Evolutionary conservation across 805 yeast genomes (phyloP), one percentile per base, ranked within the genome.

Genomic region (Myxozyma neglecta): DNA sequence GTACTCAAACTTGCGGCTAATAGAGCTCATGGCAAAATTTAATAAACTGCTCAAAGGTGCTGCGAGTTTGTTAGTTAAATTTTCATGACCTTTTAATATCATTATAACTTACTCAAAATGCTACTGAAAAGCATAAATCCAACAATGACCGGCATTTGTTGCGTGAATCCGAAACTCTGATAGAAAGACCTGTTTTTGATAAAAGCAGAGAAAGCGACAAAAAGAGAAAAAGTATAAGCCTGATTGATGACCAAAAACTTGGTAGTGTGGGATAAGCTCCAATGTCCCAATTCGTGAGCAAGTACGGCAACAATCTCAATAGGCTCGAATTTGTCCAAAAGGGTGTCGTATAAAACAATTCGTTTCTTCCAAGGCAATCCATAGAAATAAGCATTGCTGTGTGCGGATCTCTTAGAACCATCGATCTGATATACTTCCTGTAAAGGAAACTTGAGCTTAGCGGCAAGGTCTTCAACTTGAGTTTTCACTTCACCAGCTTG

Each of bases 241-340:
- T 90, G 92, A 51, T 84, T 79, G 65, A 86, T 81, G 5, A 82
- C 70, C 70, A 94, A 76, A 81, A 87, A 82, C 72, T 85, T 86
- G n/a, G 92, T 79, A 64, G 92, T 87, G 75, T 94, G 99, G 61
- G 88, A 85, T 73, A 88, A 81, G 70, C 87, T 86, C 99, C 99
- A 94, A 75, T 94, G 99, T 55, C 99, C 99, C 69, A 94, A 87
- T 78, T 94, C 99, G 73, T 94, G 99, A n/a, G 96, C 98, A 67
- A 93, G 80, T 1, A 94, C 97, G 56, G 98, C 97, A 56, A 91
- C 90, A 45, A 91, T 89, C 75, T 94, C 96, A 47, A 81, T 83
- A 35, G 84, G 82, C 36, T 91, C 77, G 39, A 91, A 86, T 61
- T 89, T 87, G 64, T 89, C 85, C 66, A 94, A 87, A 77, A 94